A percentile compares a stretch with the other conserved stretches of the same genome.
Evolutionary conservation across 306 rosid genomes (phyloP).

Genomic region (Dryas octopetala): DNA sequence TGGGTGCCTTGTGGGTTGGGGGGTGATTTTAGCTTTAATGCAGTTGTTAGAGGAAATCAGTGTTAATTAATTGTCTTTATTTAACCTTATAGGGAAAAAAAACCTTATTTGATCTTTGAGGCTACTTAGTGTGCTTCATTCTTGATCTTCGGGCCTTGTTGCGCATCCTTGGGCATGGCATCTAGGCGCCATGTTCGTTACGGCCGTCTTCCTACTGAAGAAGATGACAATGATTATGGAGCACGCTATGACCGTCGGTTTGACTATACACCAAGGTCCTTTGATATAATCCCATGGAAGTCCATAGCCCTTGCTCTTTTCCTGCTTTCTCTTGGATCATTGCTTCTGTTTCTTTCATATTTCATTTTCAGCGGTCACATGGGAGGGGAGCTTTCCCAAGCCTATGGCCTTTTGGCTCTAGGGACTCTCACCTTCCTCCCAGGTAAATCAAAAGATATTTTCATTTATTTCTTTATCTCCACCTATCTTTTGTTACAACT

Average conservation of each 20-base stretch:
- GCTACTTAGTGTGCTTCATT: constrained; percentile 3
- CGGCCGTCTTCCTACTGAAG: constrained; percentile 56
- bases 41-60: not conserved
- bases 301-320: too few species aligned
- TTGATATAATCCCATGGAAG: constrained; percentile 92
- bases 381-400: constrained; percentile 87
- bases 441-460: constrained; percentile 44
- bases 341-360: too few species aligned
- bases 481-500: not conserved
- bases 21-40: not conserved
- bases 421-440: constrained; percentile 94
- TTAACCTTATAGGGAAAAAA: not conserved
- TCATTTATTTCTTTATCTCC: not conserved
- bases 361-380: too few species aligned
- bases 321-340: too few species aligned
- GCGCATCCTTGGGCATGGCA: constrained; percentile 42
- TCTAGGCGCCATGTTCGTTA: constrained; percentile 69
- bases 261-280: constrained; percentile 71
- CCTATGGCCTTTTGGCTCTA: constrained; percentile 79
- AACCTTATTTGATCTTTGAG: not conserved
- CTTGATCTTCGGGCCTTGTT: constrained; percentile 21
- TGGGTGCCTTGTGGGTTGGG: not conserved
- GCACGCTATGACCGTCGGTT: constrained; percentile 75
- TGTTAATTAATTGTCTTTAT: not conserved
- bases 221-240: constrained; percentile 39